These are phyloP conservation scores for Macrophomina phaseolina DNA, from an alignment of 2,329 filamentous ascomycete genomes.

Conservation along the genomic window DNA sequence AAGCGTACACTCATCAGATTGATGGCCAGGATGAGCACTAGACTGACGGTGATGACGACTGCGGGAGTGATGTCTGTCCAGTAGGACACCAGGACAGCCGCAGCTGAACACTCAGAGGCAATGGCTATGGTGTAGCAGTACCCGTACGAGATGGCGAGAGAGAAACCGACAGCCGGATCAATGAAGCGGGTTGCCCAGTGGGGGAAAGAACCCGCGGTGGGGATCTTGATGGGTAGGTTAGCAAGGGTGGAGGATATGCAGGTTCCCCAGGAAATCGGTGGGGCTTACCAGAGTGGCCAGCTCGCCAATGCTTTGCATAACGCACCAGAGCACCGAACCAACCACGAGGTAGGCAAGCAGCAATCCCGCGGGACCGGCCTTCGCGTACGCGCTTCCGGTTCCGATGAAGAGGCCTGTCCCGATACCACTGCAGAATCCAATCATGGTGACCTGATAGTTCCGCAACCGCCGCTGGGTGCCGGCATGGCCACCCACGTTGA, in stretches of 20 bases:
- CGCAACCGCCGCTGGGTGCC: slow-evolving; percentile 11
- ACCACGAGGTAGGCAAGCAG: slow-evolving; percentile 61
- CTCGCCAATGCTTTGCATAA: slow-evolving; percentile 88
- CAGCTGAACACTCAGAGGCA: slow-evolving; percentile 85
- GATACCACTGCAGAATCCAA: slow-evolving; percentile 40
- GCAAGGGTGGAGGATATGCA: not conserved
- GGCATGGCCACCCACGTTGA: slow-evolving; percentile 17
- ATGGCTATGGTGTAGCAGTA: slow-evolving; percentile 85
- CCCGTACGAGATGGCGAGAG: slow-evolving; percentile 94
- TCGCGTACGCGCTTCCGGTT: slow-evolving; percentile 56
- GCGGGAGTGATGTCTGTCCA: slow-evolving; percentile 62
- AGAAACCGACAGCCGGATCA: slow-evolving; percentile 92
- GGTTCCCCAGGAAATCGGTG: not conserved
- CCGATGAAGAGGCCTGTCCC: slow-evolving; percentile 79
- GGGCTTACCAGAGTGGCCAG: slow-evolving; percentile 73
- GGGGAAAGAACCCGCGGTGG: slow-evolving; percentile 89
- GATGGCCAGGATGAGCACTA: slow-evolving; percentile 16
- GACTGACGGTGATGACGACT: slow-evolving; percentile 26
- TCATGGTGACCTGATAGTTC: slow-evolving; percentile 29
- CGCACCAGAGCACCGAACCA: slow-evolving; percentile 88
- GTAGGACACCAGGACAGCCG: slow-evolving; percentile 81
- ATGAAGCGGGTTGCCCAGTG: slow-evolving; percentile 93
- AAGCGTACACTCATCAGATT: slow-evolving; percentile 16
- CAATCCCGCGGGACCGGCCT: slow-evolving; percentile 45
- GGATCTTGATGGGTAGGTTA: slow-evolving; percentile 52